These are phyloP conservation scores for Adansonia digitata DNA, from an alignment of 345 rosid genomes.

Conservation along the genomic window DNA sequence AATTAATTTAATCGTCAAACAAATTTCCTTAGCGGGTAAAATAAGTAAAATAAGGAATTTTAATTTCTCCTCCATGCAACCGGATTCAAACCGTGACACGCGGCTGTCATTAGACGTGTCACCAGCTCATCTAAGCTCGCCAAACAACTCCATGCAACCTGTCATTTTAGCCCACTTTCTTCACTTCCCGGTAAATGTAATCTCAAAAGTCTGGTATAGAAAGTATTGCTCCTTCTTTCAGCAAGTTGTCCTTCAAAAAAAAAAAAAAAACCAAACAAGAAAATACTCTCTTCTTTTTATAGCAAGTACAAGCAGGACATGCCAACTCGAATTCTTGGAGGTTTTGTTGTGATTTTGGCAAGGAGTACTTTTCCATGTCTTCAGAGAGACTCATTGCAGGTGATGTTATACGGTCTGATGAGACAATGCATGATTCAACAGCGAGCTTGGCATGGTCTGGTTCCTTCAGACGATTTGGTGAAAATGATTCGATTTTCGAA, in stretches of 20 bases:
- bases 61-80: neutral
- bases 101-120: neutral
- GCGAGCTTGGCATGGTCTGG: neutral
- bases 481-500: slow-evolving; percentile 44
- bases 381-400: slow-evolving; percentile 47
- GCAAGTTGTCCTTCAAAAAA: neutral
- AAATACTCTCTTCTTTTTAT: neutral
- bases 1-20: neutral
- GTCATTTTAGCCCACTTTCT: neutral
- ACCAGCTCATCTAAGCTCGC: neutral
- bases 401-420: slow-evolving; percentile 24
- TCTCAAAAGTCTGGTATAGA: slow-evolving; percentile 9
- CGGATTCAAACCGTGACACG: neutral
- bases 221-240: neutral
- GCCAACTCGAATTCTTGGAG: slow-evolving; percentile 19
- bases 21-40: slow-evolving; percentile 6
- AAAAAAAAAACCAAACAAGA: too few species aligned
- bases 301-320: slow-evolving; percentile 17
- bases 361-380: slow-evolving; percentile 28
- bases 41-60: neutral
- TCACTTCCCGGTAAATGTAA: slow-evolving; percentile 18
- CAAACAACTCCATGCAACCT: neutral
- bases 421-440: slow-evolving; percentile 10
- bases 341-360: neutral
- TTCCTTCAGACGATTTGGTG: slow-evolving; percentile 23